These are phyloP conservation scores for Urostyla sp. DNA, from an alignment of 73 alveolate genomes.

Conservation along the genomic window DNA sequence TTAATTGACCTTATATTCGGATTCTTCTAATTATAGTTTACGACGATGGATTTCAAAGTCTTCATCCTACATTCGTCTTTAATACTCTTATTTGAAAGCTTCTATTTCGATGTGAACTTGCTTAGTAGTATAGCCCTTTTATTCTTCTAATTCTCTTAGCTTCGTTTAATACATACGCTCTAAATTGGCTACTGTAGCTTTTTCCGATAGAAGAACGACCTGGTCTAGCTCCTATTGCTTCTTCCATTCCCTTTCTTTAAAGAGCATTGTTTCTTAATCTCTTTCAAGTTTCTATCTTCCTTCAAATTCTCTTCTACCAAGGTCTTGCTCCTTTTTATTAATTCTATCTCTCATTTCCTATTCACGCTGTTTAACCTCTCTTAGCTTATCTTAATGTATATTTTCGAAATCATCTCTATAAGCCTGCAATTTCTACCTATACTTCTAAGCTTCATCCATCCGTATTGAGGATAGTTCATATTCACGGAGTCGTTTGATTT, in stretches of 20 bases:
- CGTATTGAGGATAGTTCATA: conserved; percentile 63
- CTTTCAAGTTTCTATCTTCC: conserved; percentile 62
- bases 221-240: conserved; percentile 72
- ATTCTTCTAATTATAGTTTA: conserved; percentile 69
- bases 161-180: conserved; percentile 60
- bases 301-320: conserved; percentile 67
- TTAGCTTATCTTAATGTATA: conserved; percentile 65
- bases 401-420: conserved; percentile 70
- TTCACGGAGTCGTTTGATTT: conserved; percentile 67
- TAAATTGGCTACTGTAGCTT: conserved; percentile 48
- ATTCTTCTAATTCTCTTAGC: conserved; percentile 59
- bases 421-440: conserved; percentile 67
- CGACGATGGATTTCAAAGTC: conserved; percentile 46
- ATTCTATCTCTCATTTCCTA: conserved; percentile 67
- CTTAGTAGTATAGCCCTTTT: conserved; percentile 43
- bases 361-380: conserved; percentile 67
- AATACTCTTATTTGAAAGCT: conserved; percentile 52
- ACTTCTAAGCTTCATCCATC: conserved; percentile 74
- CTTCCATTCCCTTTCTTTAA: conserved; percentile 71
- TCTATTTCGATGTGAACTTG: conserved; percentile 52
- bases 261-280: conserved; percentile 66
- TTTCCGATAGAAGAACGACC: conserved; percentile 50
- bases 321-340: conserved; percentile 62
- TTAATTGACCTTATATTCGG: conserved; percentile 48
- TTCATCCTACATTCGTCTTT: conserved; percentile 60